A percentile compares a stretch with the other conserved stretches of the same genome.
Evolutionary conservation across 768 basidiomycete species (phyloP).

Genomic region (Phlebiopsis flavidoalba): DNA sequence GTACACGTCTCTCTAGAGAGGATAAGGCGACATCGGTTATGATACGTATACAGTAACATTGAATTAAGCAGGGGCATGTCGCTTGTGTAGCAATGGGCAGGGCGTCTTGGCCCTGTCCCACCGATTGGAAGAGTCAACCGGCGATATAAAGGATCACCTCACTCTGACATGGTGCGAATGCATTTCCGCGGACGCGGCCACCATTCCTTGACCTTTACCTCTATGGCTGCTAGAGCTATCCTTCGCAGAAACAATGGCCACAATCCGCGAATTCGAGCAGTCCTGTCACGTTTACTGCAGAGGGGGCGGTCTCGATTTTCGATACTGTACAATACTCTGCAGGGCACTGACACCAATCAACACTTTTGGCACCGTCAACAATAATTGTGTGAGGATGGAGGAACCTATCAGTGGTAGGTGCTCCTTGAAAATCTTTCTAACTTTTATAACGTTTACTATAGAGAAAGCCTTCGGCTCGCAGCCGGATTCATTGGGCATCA

Average conservation of each 20-base stretch:
- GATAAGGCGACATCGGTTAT: too few species aligned
- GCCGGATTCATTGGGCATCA: conserved; percentile 71
- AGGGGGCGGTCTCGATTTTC: conserved; percentile 59
- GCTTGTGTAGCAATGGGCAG: too few species aligned
- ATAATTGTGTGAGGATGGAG: too few species aligned
- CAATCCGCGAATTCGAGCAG: neutral
- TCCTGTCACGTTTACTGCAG: conserved; percentile 32
- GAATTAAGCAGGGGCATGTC: too few species aligned
- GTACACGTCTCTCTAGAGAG: too few species aligned
- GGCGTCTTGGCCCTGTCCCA: too few species aligned
- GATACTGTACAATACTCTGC: conserved; percentile 57
- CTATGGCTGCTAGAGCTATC: conserved; percentile 1
- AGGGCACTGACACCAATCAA: conserved; percentile 47
- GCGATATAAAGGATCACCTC: neutral
- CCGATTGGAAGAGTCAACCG: too few species aligned
- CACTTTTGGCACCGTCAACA: conserved; percentile 56
- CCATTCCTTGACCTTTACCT: neutral
- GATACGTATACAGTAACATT: too few species aligned
- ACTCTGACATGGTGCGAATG: neutral
- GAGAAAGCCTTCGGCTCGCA: conserved; percentile 82
- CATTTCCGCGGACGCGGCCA: neutral
- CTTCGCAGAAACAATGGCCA: conserved; percentile 16
- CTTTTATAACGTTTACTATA: conserved; percentile 21
- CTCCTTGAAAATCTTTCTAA: too few species aligned
- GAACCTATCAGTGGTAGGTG: too few species aligned